Base-by-base conservation (phyloP, 192 early-diverging fungal species). In the Mortierella alpina region DNA sequence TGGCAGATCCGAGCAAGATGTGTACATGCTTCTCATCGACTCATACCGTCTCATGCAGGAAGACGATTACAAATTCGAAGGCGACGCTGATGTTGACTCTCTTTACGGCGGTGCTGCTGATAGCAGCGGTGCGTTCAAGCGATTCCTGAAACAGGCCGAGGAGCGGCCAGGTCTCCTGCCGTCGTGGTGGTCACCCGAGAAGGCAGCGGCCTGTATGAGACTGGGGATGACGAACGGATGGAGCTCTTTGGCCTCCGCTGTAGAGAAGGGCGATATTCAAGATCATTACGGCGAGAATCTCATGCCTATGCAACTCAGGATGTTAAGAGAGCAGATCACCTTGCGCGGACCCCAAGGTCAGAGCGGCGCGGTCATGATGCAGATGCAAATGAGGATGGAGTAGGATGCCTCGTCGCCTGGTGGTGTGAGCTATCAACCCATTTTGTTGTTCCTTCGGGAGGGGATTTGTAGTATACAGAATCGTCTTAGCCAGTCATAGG, bases 271-370 rank as follows among this genome's bases (percentile, higher is more conserved):
- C 1, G 68, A 59, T 47, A 40, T 77, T 5, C 59, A 65, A 18
- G 52, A 70, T 8, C 75, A 77, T 22, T 77, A 77, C 40, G 50
- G 44, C 13, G 44, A 77, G n/a, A 9, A 31, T n/a, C 10, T 50
- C 15, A 69, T 77, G 68, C 75, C 75, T 10, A 77, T 77, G 75
- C 75, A 77, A 31, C 23, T 77, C 18, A 53, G 75, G 18, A 70
- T 77, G 67, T 44, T 77, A 15, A 48, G 62, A 6, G 75, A 77
- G 55, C 67, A 77, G 57, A 51, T 77, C 20, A 59, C 56, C 57
- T 49, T 40, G 65, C 31, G 53, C 17, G 75, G 75, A 44, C 47
- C 23, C 18, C 48, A n/a, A 8, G 75, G 75, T 0, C 54, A 65
- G 63, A 65, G 55, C 20, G 67, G 75, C 42, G 60, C 53, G 1